Percentiles rank a stretch among this genome's conserved stretches.
Evolutionary conservation across 805 yeast species (phyloP).

Genomic region (Kregervanrija pseudodelftensis): DNA sequence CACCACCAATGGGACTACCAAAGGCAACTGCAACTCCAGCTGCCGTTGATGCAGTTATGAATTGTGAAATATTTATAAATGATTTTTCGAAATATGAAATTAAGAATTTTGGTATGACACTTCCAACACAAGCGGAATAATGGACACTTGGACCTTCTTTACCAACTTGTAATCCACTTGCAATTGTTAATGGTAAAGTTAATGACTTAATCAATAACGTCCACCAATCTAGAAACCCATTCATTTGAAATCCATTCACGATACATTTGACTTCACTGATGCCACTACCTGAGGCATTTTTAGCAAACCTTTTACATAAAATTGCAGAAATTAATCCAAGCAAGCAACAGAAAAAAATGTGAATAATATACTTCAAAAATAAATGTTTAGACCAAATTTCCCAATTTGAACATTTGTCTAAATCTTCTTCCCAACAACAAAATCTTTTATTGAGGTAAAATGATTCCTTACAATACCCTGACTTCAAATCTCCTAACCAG

Average conservation of each 20-base stretch:
- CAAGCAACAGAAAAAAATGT: conserved; percentile 47
- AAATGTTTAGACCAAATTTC: conserved; percentile 46
- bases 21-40: conserved; percentile 99
- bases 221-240: conserved; percentile 66
- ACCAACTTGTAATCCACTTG: conserved; percentile 89
- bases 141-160: conserved; percentile 99
- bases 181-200: conserved; percentile 84
- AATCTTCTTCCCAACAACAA: conserved; percentile 70
- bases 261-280: conserved; percentile 95
- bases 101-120: conserved; percentile 56
- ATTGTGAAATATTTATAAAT: conserved; percentile 43
- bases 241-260: conserved; percentile 78
- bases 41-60: conserved; percentile 84
- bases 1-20: conserved; percentile 96
- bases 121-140: conserved; percentile 95
- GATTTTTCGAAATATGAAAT: conserved; percentile 33
- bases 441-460: conserved; percentile 67
- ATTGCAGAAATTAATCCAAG: conserved; percentile 63
- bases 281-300: conserved; percentile 95
- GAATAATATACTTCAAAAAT: conserved; percentile 46
- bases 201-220: conserved; percentile 71
- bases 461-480: conserved; percentile 68
- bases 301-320: conserved; percentile 66
- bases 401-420: conserved; percentile 60
- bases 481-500: conserved; percentile 71